phyloP scores from a whole-genome alignment of 75 land plant genomes.

The Pinus tabuliformis region DNA sequence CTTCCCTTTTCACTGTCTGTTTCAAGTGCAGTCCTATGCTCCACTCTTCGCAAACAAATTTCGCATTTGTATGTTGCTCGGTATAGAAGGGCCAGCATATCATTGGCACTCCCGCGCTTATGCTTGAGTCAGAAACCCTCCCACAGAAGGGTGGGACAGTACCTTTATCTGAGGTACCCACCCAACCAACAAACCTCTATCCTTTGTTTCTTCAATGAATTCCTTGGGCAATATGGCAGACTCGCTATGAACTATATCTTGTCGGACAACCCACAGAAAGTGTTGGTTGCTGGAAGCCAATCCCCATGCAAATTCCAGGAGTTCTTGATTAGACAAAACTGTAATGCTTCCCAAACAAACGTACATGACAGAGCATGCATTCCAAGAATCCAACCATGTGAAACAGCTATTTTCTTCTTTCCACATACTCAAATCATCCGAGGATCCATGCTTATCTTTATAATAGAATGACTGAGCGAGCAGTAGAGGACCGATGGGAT shows the following conservation, averaged over 20 bases:
- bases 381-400: constrained; percentile 34
- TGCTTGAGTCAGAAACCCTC: constrained; percentile 59
- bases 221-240: constrained; percentile 15
- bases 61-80: constrained; percentile 32
- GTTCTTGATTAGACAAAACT: constrained; percentile 8
- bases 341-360: constrained; percentile 32
- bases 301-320: constrained; percentile 33
- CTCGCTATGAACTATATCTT: constrained; percentile 7
- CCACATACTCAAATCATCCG: neutral
- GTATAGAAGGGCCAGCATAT: constrained; percentile 61
- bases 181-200: constrained; percentile 33
- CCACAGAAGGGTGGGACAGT: constrained; percentile 49
- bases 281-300: neutral
- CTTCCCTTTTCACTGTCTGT: constrained; percentile 23
- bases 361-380: constrained; percentile 32
- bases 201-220: constrained; percentile 18
- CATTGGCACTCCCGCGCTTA: constrained; percentile 49
- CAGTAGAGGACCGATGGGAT: constrained; percentile 12
- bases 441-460: constrained; percentile 1
- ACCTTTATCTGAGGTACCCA: constrained; percentile 79
- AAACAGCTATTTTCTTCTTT: constrained; percentile 11
- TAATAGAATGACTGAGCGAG: neutral
- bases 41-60: constrained; percentile 29
- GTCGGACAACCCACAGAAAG: constrained; percentile 42
- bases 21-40: constrained; percentile 20